Evolutionary conservation across 345 rosid species (phyloP).

Genomic region (Eutrema yunnanense): DNA sequence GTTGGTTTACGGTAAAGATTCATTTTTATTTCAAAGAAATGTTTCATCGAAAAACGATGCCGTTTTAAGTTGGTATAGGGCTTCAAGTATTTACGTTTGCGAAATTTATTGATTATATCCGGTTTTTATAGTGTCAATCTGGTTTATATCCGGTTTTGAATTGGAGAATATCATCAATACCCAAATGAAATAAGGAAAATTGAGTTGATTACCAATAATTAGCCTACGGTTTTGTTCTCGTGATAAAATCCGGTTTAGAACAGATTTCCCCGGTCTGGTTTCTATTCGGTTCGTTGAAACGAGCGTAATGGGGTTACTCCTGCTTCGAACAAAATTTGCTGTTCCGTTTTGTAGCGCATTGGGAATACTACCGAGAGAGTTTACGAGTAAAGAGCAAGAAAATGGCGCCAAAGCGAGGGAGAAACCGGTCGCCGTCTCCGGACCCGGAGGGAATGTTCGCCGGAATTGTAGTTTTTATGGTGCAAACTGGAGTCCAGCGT

Average conservation of each 20-base stretch:
- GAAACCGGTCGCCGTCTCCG: constrained; percentile 34
- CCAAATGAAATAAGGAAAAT: background rate
- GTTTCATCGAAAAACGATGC: background rate
- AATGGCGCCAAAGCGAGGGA: constrained; percentile 77
- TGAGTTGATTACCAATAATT: background rate
- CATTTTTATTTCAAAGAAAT: background rate
- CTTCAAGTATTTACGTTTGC: background rate
- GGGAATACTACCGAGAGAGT: background rate
- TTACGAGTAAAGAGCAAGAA: background rate
- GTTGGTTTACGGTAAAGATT: background rate
- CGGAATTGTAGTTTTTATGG: constrained; percentile 58
- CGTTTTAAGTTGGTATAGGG: no score
- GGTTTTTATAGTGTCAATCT: background rate
- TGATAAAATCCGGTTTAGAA: background rate
- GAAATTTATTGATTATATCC: background rate
- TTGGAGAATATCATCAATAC: background rate
- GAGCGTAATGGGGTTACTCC: background rate
- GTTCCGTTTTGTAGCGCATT: background rate
- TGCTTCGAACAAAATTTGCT: background rate
- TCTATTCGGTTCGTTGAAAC: background rate
- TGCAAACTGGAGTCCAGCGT: constrained; percentile 60
- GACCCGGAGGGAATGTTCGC: constrained; percentile 70
- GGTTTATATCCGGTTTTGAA: background rate
- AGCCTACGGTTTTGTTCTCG: background rate
- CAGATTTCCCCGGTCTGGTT: background rate